These are phyloP conservation scores for Monosporascus cannonballus DNA, from an alignment of 2,329 filamentous ascomycete genomes.

Conservation along the genomic window DNA sequence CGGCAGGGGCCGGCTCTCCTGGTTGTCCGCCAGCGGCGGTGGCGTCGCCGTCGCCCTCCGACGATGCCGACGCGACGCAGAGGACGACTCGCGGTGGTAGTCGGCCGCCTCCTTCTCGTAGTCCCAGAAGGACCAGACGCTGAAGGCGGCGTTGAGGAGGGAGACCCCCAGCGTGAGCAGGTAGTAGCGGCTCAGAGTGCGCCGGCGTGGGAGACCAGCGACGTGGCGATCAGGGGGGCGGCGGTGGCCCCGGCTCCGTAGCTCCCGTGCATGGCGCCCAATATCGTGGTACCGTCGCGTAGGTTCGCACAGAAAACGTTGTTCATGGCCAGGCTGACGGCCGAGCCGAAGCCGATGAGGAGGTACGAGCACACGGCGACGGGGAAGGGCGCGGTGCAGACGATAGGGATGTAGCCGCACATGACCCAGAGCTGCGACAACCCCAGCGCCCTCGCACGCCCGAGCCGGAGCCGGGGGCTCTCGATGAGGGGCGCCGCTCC, in stretches of 20 bases:
- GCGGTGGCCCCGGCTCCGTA: constrained; percentile 62
- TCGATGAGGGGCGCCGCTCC: constrained; percentile 65
- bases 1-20: constrained; percentile 4
- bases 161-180: constrained; percentile 56
- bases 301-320: constrained; percentile 55
- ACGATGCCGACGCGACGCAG: constrained; percentile 4
- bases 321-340: constrained; percentile 48
- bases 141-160: constrained; percentile 48
- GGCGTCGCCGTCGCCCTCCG: neutral
- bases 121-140: constrained; percentile 61
- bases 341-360: constrained; percentile 55
- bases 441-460: constrained; percentile 59
- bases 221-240: constrained; percentile 69
- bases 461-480: constrained; percentile 53
- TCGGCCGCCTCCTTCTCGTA: constrained; percentile 58
- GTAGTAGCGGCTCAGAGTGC: constrained; percentile 67
- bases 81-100: constrained; percentile 11
- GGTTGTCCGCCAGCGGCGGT: too few species aligned
- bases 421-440: constrained; percentile 51
- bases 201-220: constrained; percentile 52
- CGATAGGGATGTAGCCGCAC: constrained; percentile 58
- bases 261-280: constrained; percentile 60
- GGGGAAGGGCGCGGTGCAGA: constrained; percentile 64
- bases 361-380: constrained; percentile 64
- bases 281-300: constrained; percentile 44